phyloP scores from a whole-genome alignment of 2,329 filamentous ascomycete genomes.

The Juglanconis sp. region DNA sequence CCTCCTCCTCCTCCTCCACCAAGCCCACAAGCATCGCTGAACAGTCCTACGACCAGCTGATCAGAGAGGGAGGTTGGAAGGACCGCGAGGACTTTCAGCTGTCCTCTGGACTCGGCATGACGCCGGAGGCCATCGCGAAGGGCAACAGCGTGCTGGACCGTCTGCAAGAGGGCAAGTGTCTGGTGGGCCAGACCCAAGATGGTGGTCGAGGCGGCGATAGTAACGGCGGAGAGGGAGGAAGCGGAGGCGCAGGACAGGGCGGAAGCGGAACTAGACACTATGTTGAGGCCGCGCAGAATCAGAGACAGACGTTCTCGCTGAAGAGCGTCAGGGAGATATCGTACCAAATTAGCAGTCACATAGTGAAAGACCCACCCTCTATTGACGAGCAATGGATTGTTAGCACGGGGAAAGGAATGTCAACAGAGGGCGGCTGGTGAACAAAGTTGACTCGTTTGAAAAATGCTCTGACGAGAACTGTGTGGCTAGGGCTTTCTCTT shows the following conservation, averaged over 20 bases:
- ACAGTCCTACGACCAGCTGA: neutral
- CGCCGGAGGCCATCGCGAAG: neutral
- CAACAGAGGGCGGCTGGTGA: neutral
- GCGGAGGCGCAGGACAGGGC: no score
- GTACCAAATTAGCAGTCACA: no score
- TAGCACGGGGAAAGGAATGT: no score
- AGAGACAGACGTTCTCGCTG: neutral
- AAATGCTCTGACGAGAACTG: neutral
- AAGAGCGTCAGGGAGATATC: neutral
- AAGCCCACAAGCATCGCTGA: neutral
- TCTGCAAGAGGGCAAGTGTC: no score
- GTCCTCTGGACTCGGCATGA: slow-evolving; percentile 6
- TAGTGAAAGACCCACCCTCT: no score
- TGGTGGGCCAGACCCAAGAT: no score
- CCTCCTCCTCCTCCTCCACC: slow-evolving; percentile 8
- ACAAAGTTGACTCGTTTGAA: neutral
- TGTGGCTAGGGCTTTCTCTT: neutral
- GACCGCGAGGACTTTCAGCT: neutral
- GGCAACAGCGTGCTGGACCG: slow-evolving; percentile 2
- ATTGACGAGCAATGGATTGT: no score
- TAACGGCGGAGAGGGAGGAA: no score
- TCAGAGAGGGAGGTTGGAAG: neutral
- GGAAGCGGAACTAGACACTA: no score
- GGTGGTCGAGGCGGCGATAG: no score
- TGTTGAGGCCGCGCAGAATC: neutral